phyloP scores from a whole-genome alignment of 164 flowering plant genomes.

The Dillenia suffruticosa region DNA sequence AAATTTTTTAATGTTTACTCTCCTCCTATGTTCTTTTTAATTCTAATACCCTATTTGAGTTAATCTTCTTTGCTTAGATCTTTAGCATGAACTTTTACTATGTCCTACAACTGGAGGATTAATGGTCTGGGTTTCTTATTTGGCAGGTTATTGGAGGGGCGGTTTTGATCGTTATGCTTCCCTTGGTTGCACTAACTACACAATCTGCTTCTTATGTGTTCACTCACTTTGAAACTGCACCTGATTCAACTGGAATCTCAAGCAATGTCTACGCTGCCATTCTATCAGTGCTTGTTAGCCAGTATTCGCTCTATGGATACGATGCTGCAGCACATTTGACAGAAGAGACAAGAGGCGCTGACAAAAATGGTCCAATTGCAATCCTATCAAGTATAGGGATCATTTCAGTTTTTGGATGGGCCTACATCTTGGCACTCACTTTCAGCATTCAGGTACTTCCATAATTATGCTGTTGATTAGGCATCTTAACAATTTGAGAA shows the following conservation, averaged over 20 bases:
- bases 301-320: constrained; percentile 65
- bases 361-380: constrained; percentile 67
- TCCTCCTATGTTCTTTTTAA: too few relatives aligned
- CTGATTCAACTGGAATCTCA: constrained; percentile 50
- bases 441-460: constrained; percentile 65
- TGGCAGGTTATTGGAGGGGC: constrained; percentile 53
- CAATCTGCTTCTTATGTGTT: constrained; percentile 67
- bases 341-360: constrained; percentile 75
- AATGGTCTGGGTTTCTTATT: not conserved
- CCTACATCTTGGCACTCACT: constrained; percentile 64
- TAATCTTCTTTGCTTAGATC: too few relatives aligned
- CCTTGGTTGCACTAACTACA: constrained; percentile 45
- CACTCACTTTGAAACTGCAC: constrained; percentile 38
- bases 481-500: too few relatives aligned
- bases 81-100: too few relatives aligned
- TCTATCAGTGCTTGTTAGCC: constrained; percentile 62
- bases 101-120: too few relatives aligned
- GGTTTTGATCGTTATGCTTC: constrained; percentile 60
- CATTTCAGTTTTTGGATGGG: constrained; percentile 65
- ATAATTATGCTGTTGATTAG: not conserved
- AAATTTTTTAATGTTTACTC: too few relatives aligned
- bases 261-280: constrained; percentile 57
- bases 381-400: constrained; percentile 68
- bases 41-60: too few relatives aligned
- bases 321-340: constrained; percentile 81